phyloP scores from a whole-genome alignment of 371 early-diverging fungal species.

The Lichtheimia ramosa region DNA sequence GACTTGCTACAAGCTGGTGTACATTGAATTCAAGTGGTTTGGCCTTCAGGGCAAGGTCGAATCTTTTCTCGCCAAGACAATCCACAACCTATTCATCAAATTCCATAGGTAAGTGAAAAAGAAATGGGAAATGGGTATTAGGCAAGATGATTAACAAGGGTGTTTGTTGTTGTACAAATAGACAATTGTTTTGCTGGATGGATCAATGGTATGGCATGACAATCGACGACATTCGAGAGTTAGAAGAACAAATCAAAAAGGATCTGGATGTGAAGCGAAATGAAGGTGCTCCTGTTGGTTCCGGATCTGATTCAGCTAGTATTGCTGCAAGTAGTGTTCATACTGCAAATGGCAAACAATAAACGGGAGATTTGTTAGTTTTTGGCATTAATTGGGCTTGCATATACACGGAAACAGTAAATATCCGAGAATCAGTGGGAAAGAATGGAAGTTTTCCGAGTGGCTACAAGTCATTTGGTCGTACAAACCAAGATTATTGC shows the following conservation, averaged over 20 bases:
- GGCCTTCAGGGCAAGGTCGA: slow-evolving; percentile 68
- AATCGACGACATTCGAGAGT: slow-evolving; percentile 63
- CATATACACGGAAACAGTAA: not conserved
- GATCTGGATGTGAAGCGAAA: slow-evolving; percentile 48
- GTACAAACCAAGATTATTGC: too few relatives aligned
- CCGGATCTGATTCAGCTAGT: slow-evolving; percentile 13
- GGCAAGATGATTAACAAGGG: too few relatives aligned
- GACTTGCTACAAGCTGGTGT: slow-evolving; percentile 80
- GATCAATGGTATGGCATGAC: slow-evolving; percentile 76
- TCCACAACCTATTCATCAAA: slow-evolving; percentile 36
- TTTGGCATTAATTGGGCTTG: not conserved
- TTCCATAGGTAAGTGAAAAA: slow-evolving; percentile 33
- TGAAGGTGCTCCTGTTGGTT: slow-evolving; percentile 15
- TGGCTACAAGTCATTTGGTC: too few relatives aligned
- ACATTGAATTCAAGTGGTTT: slow-evolving; percentile 75
- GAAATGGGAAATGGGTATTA: too few relatives aligned
- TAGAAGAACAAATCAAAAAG: slow-evolving; percentile 64
- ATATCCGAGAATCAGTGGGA: too few relatives aligned
- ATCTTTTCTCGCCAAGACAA: slow-evolving; percentile 45
- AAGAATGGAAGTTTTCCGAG: too few relatives aligned
- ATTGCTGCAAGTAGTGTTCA: slow-evolving; percentile 12
- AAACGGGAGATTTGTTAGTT: not conserved
- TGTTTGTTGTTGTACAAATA: slow-evolving; percentile 5
- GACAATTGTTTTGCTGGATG: slow-evolving; percentile 72
- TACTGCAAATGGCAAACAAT: slow-evolving; percentile 7